A percentile compares a stretch with the other conserved stretches of the same genome.
phyloP scores from a whole-genome alignment of 306 rosid species.

The Quercus aquifolioides region DNA sequence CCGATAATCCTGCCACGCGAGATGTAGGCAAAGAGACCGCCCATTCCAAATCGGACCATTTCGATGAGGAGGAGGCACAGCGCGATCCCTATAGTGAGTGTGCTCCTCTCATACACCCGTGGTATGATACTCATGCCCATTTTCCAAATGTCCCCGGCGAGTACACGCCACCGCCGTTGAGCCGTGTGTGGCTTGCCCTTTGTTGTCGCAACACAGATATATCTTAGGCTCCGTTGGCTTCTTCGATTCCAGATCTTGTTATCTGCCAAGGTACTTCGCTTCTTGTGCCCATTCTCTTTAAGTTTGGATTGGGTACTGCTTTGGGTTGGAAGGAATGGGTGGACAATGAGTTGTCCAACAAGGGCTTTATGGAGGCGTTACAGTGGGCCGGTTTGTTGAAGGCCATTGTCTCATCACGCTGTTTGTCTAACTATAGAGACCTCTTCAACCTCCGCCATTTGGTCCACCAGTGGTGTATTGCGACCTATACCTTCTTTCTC shows the following conservation, averaged over 20 bases:
- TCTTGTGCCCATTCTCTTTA: fast-evolving
- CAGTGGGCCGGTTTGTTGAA: fast-evolving
- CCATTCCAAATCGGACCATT: too few species aligned
- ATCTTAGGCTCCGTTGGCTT: fast-evolving
- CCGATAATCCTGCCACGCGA: fast-evolving
- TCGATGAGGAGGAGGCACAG: fast-evolving
- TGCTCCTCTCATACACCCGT: too few species aligned
- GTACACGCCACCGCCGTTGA: fast-evolving
- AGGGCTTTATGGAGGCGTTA: too few species aligned
- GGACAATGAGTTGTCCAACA: fast-evolving
- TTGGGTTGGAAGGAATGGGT: too few species aligned
- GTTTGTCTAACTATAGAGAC: too few species aligned
- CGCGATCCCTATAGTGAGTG: fast-evolving
- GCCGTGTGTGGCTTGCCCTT: too few species aligned
- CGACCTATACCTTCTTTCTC: too few species aligned
- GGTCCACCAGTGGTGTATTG: fast-evolving
- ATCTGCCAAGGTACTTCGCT: too few species aligned
- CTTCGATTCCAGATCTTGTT: fast-evolving
- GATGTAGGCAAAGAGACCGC: fast-evolving
- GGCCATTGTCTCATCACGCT: fast-evolving
- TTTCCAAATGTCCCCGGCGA: too few species aligned
- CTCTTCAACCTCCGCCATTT: too few species aligned
- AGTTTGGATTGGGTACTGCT: fast-evolving
- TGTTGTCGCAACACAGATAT: fast-evolving
- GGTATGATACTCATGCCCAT: too few species aligned